phyloP scores from a whole-genome alignment of 371 early-diverging fungal genomes.

The Basidiobolus meristosporus region DNA sequence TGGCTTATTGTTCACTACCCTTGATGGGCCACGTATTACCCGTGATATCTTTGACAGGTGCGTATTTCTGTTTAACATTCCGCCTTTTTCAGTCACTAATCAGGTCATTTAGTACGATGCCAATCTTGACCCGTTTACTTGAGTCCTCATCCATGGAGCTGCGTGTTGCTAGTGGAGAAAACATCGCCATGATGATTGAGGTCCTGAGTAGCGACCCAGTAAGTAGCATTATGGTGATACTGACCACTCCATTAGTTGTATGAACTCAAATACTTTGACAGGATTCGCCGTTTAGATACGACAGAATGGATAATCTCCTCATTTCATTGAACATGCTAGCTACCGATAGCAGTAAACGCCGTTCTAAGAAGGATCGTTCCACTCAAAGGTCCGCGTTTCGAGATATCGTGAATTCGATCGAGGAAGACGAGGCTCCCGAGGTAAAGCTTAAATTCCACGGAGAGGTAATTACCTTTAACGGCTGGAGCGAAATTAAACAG shows the following conservation, averaged over 20 bases:
- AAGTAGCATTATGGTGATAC: no score
- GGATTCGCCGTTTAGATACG: no score
- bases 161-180: constrained; percentile 53
- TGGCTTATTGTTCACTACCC: constrained; percentile 22
- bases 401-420: neutral
- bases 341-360: neutral
- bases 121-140: constrained; percentile 24
- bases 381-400: neutral
- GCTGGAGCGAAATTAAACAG: constrained; percentile 23
- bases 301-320: no score
- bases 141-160: constrained; percentile 39
- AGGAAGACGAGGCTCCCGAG: constrained; percentile 17
- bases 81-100: constrained; percentile 6
- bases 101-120: constrained; percentile 14
- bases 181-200: constrained; percentile 53
- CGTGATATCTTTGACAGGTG: constrained; percentile 12
- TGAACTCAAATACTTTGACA: no score
- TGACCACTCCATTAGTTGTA: no score
- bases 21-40: constrained; percentile 18
- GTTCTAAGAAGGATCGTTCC: neutral
- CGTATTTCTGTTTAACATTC: constrained; percentile 1
- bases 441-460: constrained; percentile 22
- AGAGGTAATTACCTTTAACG: constrained; percentile 10
- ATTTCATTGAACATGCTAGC: no score
- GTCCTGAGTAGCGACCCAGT: constrained; percentile 9